These are phyloP conservation scores for Tetradesmus lagerheimii DNA, from an alignment of 139 green algal genomes.

Conservation along the genomic window DNA sequence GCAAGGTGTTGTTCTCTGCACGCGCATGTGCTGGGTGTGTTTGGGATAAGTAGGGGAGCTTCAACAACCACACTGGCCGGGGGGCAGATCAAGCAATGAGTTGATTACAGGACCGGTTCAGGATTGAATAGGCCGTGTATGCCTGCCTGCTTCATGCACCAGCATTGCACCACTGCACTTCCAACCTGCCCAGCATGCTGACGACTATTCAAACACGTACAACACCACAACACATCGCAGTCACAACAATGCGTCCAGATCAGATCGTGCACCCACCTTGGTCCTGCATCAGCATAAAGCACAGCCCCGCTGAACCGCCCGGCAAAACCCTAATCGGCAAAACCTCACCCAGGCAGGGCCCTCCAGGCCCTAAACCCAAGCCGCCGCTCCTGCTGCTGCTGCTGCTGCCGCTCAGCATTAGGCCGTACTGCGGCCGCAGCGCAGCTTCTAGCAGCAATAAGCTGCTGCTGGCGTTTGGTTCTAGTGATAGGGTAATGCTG, in stretches of 20 bases:
- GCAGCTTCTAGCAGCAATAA: conserved; percentile 10
- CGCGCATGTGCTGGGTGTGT: not conserved
- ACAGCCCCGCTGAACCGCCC: conserved; percentile 1
- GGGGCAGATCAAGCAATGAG: no score
- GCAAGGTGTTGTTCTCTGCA: not conserved
- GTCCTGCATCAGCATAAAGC: conserved; percentile 5
- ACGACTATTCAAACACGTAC: no score
- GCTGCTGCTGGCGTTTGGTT: not conserved
- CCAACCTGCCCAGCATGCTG: no score
- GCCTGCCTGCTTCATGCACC: no score
- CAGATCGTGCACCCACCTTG: not conserved
- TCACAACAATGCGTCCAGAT: no score
- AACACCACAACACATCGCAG: no score
- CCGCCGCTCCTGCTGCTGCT: conserved; percentile 15
- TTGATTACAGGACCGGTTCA: no score
- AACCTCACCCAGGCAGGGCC: conserved; percentile 20
- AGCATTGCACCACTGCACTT: no score
- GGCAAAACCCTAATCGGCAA: conserved; percentile 33
- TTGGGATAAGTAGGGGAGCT: no score
- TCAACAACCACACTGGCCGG: no score
- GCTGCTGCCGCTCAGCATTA: conserved; percentile 3
- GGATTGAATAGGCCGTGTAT: no score
- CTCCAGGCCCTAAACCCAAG: not conserved
- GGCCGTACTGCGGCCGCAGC: conserved; percentile 19
- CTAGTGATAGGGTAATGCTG: not conserved